Base-by-base conservation (phyloP, 2,329 filamentous ascomycete species). In the Canariomyces notabilis region DNA sequence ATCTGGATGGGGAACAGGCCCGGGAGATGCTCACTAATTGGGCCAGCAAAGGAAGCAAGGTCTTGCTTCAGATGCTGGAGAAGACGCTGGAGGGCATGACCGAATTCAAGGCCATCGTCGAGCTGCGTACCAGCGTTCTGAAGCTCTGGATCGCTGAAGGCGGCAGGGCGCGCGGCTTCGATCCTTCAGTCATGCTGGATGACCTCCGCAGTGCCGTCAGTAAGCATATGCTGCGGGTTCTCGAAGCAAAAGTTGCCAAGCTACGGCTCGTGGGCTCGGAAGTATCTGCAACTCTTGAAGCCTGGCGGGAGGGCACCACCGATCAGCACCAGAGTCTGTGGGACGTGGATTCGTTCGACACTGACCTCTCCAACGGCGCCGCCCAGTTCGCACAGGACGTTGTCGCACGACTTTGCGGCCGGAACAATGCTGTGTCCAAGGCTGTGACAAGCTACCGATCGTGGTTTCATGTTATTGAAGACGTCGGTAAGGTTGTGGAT, bases 121-220 rank as follows among this genome's bases (percentile, higher is more conserved):
- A 81, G 23, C 67, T 94, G 43, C 79, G 89, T 37, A 85, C 81
- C 38, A 76, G 77, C 32, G 74, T 89, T 6, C 66, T 94, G 37
- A 80, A 85, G 56, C 76, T 85, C 9, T 93, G 89, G 85, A 82
- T 94, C 45, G 73, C 80, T 16, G 80, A 85, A 43, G 79, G 82
- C 18, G 76, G 77, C 31, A 77, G 79, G 43, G 77, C 77, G 55
- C 72, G 77, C 57, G 82, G 84, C 29, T 74, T 90, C 59, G 76
- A 90, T 62, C 76, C 83, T 2, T 75, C 77, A 4, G 73, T 80
- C 37, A 77, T 93, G 57, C 76, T 90, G 8, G 75, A 87, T 56
- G 74, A 78, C 9, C 68, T 95, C 36, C 78, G 88, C 21, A 72
- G 76, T 29, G 75, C 78, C 4, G 77, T 94, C 64, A 89, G 89